Base-by-base conservation (phyloP, 2,329 filamentous ascomycete species). In the Pseudomassariella vexata region DNA sequence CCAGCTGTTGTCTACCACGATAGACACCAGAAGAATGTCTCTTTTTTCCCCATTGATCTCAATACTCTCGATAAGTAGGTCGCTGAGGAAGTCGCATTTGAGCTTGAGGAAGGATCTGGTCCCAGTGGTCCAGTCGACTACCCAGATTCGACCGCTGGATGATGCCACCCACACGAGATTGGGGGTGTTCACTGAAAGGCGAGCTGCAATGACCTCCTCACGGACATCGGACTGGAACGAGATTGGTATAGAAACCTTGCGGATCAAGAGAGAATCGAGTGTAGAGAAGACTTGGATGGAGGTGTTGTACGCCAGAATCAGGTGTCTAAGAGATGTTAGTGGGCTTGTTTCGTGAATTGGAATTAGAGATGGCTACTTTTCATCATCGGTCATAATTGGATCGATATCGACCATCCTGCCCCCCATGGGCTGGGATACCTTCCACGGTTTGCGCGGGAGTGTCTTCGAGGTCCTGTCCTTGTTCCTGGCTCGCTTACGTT, bases 241-340 rank as follows among this genome's bases (percentile, higher is more conserved):
- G 15, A 47, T 58, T 51, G 45, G 65, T 43, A 81, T 63, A 9
- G 73, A 63, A 29, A 95, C 80, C 35, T 79, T 76, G 44, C 86
- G 79, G 27, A 86, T 68, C 15, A 94, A 74, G 30, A 94, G 73
- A 2, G 92, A 96, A 34, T 87, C 88, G 42, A 76, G 67, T 19
- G 85, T 76, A 2, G 85, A 84, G 58, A 92, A 94, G 17, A 95
- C 72, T 53, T 88, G 83, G 33, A 95, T 67, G 8, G 82, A 81
- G 18, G 76, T 80, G 38, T 79, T 74, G 49, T 86, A 85, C 19
- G 82, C 76, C 35, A 94, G 57, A 36, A 95, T 79, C 23, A 95
- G 55, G 57, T 82, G 73, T 52, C 85, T 87, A 22, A 22, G 15
- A n/a, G 7, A 5, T 25, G 19, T 37, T 47, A 47, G 62, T 32